These are phyloP conservation scores for Kwoniella bestiolae DNA, from an alignment of 768 basidiomycete species.

Conservation along the genomic window DNA sequence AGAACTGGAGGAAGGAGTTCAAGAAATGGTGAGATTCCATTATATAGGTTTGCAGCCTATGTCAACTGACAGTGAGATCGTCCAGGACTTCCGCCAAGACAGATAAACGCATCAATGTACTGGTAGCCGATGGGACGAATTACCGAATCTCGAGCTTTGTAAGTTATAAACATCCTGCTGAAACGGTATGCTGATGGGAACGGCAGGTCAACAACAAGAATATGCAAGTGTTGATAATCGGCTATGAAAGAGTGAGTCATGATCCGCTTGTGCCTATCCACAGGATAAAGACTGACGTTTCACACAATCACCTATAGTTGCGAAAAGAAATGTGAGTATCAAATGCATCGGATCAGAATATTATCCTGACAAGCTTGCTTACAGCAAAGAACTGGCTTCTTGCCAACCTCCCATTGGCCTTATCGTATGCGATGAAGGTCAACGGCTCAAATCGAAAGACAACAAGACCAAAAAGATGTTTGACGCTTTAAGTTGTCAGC, in stretches of 20 bases:
- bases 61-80: background rate
- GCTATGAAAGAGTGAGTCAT: conserved; percentile 75
- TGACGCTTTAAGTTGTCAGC: conserved; percentile 71
- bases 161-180: too few relatives aligned
- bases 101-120: conserved; percentile 60
- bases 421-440: conserved; percentile 97
- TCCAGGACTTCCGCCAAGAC: conserved; percentile 7
- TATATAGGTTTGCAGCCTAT: too few relatives aligned
- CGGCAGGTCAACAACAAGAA: conserved; percentile 36
- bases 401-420: conserved; percentile 79
- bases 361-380: too few relatives aligned
- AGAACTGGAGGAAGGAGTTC: conserved; percentile 97
- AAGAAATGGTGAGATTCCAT: conserved; percentile 78
- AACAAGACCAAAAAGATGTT: conserved; percentile 85
- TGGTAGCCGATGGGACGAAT: conserved; percentile 68
- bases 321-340: conserved; percentile 80
- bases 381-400: conserved; percentile 56
- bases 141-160: conserved; percentile 69
- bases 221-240: conserved; percentile 82
- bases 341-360: too few relatives aligned
- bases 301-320: conserved; percentile 56
- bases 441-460: conserved; percentile 87
- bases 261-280: background rate
- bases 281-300: background rate
- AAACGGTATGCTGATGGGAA: conserved; percentile 4